Conservation (phyloP, 768 basidiomycete species). For the Cyclocybe cylindracea region DNA sequence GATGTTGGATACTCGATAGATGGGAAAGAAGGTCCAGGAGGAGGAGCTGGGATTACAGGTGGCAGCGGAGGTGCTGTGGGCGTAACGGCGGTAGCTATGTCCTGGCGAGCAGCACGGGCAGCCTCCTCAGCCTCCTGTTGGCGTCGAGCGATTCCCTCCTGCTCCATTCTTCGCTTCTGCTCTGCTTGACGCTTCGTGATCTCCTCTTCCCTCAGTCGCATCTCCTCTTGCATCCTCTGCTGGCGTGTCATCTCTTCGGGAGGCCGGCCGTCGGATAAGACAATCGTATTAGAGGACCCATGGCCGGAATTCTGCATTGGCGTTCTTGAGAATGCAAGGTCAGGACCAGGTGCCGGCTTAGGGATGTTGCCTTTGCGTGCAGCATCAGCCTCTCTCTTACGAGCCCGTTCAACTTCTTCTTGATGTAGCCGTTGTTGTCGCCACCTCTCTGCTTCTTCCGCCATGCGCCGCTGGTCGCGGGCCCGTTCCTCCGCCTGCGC, state of each 20-base stretch:
- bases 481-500: slow-evolving; percentile 24
- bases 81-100: slow-evolving; percentile 10
- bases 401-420: slow-evolving; percentile 35
- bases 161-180: slow-evolving; percentile 49
- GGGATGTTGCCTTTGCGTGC: slow-evolving; percentile 14
- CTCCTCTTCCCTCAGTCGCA: slow-evolving; percentile 48
- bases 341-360: slow-evolving; percentile 17
- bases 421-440: slow-evolving; percentile 35
- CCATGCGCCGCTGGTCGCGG: slow-evolving; percentile 28
- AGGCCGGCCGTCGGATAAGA: slow-evolving; percentile 24
- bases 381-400: slow-evolving; percentile 22
- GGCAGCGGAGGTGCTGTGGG: slow-evolving; percentile 13
- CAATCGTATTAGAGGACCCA: slow-evolving; percentile 29
- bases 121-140: slow-evolving; percentile 62
- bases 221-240: slow-evolving; percentile 39
- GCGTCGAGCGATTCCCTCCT: slow-evolving; percentile 56
- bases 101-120: slow-evolving; percentile 44
- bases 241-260: slow-evolving; percentile 16
- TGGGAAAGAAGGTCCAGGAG: slow-evolving; percentile 10
- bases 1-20: slow-evolving; percentile 19
- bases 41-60: not conserved
- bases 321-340: slow-evolving; percentile 30
- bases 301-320: slow-evolving; percentile 23
- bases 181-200: slow-evolving; percentile 34
- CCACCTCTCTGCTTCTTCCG: slow-evolving; percentile 39